Evolutionary conservation across 164 flowering plant species (phyloP).

Genomic region (Cinnamomum micranthum): DNA sequence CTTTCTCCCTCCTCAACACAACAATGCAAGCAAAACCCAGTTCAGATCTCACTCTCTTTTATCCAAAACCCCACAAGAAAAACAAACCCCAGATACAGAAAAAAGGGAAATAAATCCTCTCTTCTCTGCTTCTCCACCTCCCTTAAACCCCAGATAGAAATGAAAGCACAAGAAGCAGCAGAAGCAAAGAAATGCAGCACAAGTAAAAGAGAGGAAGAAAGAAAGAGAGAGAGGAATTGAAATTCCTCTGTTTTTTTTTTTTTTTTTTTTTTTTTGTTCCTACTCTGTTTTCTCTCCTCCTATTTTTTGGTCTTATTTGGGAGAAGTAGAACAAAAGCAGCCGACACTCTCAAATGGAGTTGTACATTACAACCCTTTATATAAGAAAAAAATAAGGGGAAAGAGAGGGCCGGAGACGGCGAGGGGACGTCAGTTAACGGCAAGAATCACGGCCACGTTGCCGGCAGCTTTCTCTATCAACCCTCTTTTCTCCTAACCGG

Average conservation of each 20-base stretch:
- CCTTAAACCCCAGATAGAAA: not conserved
- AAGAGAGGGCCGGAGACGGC: conserved; percentile 2
- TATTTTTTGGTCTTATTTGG: not conserved
- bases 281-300: not conserved
- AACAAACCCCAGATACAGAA: not conserved
- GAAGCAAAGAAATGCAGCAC: not conserved
- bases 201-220: not conserved
- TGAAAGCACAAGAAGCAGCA: not conserved
- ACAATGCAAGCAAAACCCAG: not conserved
- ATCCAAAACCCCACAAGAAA: not conserved
- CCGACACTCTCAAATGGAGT: conserved; percentile 10
- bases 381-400: not conserved
- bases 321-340: not conserved
- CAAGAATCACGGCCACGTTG: not conserved
- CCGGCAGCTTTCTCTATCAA: not conserved
- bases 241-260: not conserved
- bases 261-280: not conserved
- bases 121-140: not conserved
- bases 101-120: not conserved
- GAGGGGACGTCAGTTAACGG: conserved; percentile 4
- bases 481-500: not conserved
- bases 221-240: not conserved
- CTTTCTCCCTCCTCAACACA: not conserved
- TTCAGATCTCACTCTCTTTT: conserved; percentile 7
- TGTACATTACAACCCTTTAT: not conserved